A percentile compares a stretch with the other conserved stretches of the same genome.
phyloP scores from a whole-genome alignment of 2,329 filamentous ascomycete genomes.

The Hirsutella rhossiliensis region DNA sequence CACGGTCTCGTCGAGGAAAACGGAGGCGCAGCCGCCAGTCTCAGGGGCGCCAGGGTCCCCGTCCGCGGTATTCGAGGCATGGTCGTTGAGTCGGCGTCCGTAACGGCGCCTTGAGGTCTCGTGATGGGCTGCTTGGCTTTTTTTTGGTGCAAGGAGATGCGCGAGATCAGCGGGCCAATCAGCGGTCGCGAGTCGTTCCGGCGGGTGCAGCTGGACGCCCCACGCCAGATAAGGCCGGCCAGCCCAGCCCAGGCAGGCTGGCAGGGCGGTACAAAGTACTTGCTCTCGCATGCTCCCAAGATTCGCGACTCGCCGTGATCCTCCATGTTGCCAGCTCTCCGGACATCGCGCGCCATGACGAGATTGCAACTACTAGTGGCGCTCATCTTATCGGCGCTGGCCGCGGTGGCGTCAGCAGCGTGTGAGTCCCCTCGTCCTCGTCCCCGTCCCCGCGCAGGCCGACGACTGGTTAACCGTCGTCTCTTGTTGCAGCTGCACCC shows the following conservation, averaged over 20 bases:
- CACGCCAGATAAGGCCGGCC: no score
- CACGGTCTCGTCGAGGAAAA: conserved; percentile 11
- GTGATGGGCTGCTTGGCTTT: background rate
- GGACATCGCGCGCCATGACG: conserved; percentile 21
- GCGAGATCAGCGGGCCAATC: no score
- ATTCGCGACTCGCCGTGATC: background rate
- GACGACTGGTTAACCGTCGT: background rate
- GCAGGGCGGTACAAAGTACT: background rate
- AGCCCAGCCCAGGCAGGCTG: no score
- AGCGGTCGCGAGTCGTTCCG: no score
- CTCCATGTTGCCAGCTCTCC: background rate
- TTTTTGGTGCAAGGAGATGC: no score
- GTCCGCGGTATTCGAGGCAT: conserved; percentile 32
- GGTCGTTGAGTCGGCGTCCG: conserved; percentile 5
- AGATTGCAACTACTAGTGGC: conserved; percentile 21
- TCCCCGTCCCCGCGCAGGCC: background rate
- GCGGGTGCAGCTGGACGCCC: no score
- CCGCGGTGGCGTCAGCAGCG: conserved; percentile 25
- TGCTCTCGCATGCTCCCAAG: no score
- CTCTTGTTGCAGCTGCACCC: conserved; percentile 35
- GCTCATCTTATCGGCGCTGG: conserved; percentile 22
- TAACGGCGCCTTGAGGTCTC: background rate
- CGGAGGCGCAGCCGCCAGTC: conserved; percentile 11
- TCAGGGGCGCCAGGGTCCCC: conserved; percentile 20
- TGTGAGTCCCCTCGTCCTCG: conserved; percentile 24